Evolutionary conservation across 257 asterid genomes (phyloP), one percentile per base, ranked within the genome.

Genomic region (Lantana camara): DNA sequence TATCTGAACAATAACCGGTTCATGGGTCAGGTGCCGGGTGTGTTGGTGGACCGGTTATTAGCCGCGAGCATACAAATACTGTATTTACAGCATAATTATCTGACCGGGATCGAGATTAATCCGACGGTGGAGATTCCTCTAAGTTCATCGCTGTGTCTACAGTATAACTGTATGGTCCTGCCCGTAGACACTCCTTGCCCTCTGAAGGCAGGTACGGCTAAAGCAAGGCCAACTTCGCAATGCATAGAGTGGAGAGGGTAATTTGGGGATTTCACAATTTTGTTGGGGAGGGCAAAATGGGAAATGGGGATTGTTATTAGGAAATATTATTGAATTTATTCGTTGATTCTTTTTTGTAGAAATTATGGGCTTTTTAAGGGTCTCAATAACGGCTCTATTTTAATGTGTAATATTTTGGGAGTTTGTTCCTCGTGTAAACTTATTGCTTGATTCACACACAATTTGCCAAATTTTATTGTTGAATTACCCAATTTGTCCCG

Each of bases 1-100:
- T 94, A 90, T 27, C 74, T 94, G 38, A 94, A 94, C 42, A 90
- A 94, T 9, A 94, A 94, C 84, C 95, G 90, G 94, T 90, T 94
- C 87, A 76, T 79, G 49, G 99, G 96, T 27, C 83, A 82, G 44
- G 96, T 94, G 0, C 97, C 99, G 50, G 77, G 63, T 12, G 72
- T 57, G 9, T 59, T 94, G 9, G 97, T 94, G 76, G 95, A 94
- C 77, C 90, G 96, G 77, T 11, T 94, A 0, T 67, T 94, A 32
- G 77, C 89, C 0, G 83, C 91, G 5, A 76, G 57, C 19, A 90
- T 94, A 11, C 86, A 88, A 35, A 63, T 64, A 13, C 63, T 94
- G 49, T 94, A 94, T 60, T 54, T 94, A 2, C 99, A 94, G 82
- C 99, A 94, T 46, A 93, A 93, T 30, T 93, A 69, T 40, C 65